phyloP scores from a whole-genome alignment of 768 basidiomycete species.

The Fistulinella prunicolor region DNA sequence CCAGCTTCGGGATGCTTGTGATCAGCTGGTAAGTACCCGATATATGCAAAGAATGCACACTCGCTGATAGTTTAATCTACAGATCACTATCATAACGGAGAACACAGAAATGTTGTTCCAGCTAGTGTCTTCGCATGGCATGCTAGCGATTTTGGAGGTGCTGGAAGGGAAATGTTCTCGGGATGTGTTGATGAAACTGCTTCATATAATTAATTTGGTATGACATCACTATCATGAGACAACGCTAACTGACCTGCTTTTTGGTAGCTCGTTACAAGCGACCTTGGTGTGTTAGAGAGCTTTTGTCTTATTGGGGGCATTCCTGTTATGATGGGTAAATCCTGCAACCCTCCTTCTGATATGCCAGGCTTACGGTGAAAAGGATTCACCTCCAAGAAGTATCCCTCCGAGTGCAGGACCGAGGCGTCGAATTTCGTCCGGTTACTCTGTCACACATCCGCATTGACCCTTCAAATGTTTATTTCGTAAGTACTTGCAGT shows the following conservation, averaged over 20 bases:
- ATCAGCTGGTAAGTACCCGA: conserved; percentile 67
- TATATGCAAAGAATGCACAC: background rate
- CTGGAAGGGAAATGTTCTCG: conserved; percentile 83
- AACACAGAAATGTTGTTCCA: conserved; percentile 85
- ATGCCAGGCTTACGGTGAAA: conserved; percentile 3
- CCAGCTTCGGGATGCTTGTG: conserved; percentile 78
- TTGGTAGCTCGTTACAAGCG: conserved; percentile 58
- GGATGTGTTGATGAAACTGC: conserved; percentile 79
- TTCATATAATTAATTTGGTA: conserved; percentile 90
- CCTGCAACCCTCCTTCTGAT: background rate
- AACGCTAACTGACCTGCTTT: background rate
- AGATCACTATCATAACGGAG: conserved; percentile 77
- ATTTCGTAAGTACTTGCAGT: conserved; percentile 73
- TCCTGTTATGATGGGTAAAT: conserved; percentile 88
- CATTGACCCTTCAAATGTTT: conserved; percentile 96
- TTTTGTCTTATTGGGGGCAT: conserved; percentile 96
- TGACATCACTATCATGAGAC: background rate
- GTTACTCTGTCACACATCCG: conserved; percentile 87
- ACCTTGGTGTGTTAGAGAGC: conserved; percentile 86
- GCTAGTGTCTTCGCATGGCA: conserved; percentile 88
- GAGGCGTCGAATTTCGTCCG: conserved; percentile 96
- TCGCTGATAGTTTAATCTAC: background rate
- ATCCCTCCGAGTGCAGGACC: conserved; percentile 88
- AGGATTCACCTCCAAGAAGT: conserved; percentile 95
- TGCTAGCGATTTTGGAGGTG: conserved; percentile 92